These are phyloP conservation scores for Solanum neorickii DNA, from an alignment of 257 asterid genomes.

Conservation along the genomic window DNA sequence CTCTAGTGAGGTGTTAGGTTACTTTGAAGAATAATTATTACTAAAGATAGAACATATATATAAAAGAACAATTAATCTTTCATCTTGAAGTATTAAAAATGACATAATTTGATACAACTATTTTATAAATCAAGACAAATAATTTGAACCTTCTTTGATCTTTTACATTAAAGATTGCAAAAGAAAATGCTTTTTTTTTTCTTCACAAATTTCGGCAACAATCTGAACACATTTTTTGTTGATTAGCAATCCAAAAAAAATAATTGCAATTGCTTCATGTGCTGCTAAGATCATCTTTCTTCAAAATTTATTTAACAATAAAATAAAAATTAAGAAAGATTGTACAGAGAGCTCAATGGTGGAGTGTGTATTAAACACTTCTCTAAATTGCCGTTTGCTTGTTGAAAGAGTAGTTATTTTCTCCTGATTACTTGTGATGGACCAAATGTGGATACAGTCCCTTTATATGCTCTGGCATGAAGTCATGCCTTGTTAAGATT, in stretches of 20 bases:
- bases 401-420: neutral
- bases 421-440: conserved; percentile 25
- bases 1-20: no score
- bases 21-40: no score
- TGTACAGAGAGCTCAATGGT: neutral
- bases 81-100: neutral
- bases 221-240: neutral
- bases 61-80: neutral
- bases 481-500: conserved; percentile 72
- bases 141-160: neutral
- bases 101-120: neutral
- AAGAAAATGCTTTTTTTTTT: neutral
- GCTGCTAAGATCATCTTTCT: neutral
- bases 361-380: neutral
- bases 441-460: conserved; percentile 51
- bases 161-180: neutral
- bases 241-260: neutral
- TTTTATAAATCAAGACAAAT: neutral
- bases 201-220: neutral
- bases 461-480: conserved; percentile 70
- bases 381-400: neutral
- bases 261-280: neutral
- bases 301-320: neutral
- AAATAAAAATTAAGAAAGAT: neutral
- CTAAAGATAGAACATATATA: no score